These are phyloP conservation scores for Chlamydomonas sp. DNA, from an alignment of 139 green algal genomes.

Conservation along the genomic window DNA sequence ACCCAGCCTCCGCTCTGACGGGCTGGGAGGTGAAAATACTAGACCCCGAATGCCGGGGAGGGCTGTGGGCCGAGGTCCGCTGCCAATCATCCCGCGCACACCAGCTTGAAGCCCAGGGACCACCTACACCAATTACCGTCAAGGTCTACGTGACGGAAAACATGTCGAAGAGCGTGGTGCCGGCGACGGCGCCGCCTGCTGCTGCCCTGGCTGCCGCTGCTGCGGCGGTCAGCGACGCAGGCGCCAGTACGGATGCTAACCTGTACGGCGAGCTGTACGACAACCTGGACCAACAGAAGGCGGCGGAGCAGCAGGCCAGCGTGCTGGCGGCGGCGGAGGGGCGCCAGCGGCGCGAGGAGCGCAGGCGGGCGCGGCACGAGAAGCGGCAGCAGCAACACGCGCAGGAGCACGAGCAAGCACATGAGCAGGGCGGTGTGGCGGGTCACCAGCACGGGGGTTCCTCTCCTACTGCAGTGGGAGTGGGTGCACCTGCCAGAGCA, in stretches of 20 bases:
- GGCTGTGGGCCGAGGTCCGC: conserved; percentile 3
- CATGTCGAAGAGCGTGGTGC: background rate
- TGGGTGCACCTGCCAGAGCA: background rate
- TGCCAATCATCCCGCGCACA: background rate
- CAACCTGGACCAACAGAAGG: background rate
- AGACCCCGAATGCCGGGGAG: conserved; percentile 10
- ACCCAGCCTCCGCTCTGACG: background rate
- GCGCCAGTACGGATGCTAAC: background rate
- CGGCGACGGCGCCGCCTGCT: background rate
- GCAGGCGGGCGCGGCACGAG: background rate
- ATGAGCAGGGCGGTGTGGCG: no score
- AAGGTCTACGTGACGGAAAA: conserved; percentile 13
- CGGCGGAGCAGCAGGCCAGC: background rate
- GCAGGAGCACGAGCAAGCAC: no score
- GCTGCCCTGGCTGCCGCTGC: background rate
- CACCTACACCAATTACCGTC: background rate
- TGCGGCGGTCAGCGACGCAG: background rate
- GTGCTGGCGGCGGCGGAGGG: background rate
- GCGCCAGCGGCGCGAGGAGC: background rate
- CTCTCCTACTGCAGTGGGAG: no score
- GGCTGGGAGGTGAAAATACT: background rate
- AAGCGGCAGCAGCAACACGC: background rate
- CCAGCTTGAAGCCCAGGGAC: background rate
- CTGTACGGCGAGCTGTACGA: no score
- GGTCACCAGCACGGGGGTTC: no score